A percentile compares a stretch with the other conserved stretches of the same genome.
Evolutionary conservation across 495 filamentous ascomycete species (phyloP).

Genomic region (Hypoxylon lenormandii): DNA sequence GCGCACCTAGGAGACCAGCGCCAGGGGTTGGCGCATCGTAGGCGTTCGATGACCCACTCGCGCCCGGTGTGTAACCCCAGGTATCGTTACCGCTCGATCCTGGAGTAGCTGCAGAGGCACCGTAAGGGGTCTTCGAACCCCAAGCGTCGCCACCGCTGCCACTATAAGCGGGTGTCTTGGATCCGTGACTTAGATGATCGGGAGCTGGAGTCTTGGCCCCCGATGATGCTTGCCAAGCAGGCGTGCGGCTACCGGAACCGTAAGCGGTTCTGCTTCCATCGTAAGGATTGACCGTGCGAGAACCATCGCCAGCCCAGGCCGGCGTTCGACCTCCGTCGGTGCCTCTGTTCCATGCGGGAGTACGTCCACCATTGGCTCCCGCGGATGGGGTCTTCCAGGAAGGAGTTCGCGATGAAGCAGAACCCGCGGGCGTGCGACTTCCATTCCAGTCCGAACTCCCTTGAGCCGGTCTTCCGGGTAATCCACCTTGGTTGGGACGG

Average conservation of each 20-base stretch:
- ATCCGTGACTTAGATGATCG: conserved; percentile 74
- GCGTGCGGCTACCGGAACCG: conserved; percentile 64
- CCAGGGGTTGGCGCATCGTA: conserved; percentile 85
- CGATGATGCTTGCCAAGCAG: conserved; percentile 59
- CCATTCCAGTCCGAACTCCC: conserved; percentile 65
- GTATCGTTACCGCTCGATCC: conserved; percentile 63
- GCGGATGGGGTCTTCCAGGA: conserved; percentile 66
- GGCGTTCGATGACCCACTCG: conserved; percentile 72
- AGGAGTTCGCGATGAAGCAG: conserved; percentile 73
- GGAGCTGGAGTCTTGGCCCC: conserved; percentile 71
- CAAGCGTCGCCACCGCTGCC: conserved; percentile 72
- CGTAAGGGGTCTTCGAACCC: conserved; percentile 80
- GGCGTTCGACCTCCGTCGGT: conserved; percentile 76
- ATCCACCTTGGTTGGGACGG: conserved; percentile 67
- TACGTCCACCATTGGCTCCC: conserved; percentile 66
- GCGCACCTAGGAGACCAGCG: conserved; percentile 69
- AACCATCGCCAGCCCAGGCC: conserved; percentile 77
- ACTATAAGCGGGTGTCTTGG: conserved; percentile 75
- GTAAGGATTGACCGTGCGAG: conserved; percentile 80
- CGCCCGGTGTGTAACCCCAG: conserved; percentile 65
- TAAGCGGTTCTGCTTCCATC: conserved; percentile 83
- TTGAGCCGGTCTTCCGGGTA: conserved; percentile 47
- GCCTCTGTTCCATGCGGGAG: conserved; percentile 73
- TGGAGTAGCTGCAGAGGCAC: conserved; percentile 66
- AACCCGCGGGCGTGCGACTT: conserved; percentile 75